phyloP scores from a whole-genome alignment of 2,329 filamentous ascomycete species.

The Trichoderma asperellum region DNA sequence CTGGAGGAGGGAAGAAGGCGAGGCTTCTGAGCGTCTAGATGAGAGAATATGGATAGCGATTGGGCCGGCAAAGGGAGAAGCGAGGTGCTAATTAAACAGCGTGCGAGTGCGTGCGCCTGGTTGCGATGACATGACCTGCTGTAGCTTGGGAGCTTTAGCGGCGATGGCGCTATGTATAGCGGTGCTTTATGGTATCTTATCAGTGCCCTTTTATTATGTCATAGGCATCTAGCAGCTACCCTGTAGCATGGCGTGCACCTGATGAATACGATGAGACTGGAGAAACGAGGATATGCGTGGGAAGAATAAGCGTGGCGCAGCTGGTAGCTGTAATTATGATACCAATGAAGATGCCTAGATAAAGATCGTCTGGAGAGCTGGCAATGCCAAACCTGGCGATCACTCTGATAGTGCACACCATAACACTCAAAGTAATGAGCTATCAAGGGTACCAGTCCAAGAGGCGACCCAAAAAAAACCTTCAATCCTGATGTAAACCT shows the following conservation, averaged over 20 bases:
- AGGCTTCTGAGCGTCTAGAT: neutral
- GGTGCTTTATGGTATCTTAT: slow-evolving; percentile 13
- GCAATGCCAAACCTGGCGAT: neutral
- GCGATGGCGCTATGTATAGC: slow-evolving; percentile 11
- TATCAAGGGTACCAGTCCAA: neutral
- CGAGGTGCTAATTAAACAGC: slow-evolving; percentile 7
- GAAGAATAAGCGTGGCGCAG: neutral
- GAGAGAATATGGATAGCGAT: too few relatives aligned
- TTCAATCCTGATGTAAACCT: too few relatives aligned
- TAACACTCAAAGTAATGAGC: neutral
- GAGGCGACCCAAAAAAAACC: too few relatives aligned
- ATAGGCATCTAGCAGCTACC: slow-evolving; percentile 2
- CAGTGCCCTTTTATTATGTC: neutral
- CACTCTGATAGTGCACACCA: neutral
- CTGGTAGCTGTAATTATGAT: neutral
- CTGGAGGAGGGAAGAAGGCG: neutral
- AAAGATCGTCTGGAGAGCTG: neutral
- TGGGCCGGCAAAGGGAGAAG: neutral
- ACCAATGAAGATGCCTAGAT: neutral
- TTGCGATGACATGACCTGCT: slow-evolving; percentile 23
- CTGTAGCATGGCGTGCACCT: neutral
- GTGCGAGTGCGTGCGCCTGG: slow-evolving; percentile 6
- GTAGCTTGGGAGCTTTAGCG: slow-evolving; percentile 10
- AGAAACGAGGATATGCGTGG: neutral
- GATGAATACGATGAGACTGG: neutral